phyloP scores from a whole-genome alignment of 768 basidiomycete genomes.

The Leucogyrophana mollusca region DNA sequence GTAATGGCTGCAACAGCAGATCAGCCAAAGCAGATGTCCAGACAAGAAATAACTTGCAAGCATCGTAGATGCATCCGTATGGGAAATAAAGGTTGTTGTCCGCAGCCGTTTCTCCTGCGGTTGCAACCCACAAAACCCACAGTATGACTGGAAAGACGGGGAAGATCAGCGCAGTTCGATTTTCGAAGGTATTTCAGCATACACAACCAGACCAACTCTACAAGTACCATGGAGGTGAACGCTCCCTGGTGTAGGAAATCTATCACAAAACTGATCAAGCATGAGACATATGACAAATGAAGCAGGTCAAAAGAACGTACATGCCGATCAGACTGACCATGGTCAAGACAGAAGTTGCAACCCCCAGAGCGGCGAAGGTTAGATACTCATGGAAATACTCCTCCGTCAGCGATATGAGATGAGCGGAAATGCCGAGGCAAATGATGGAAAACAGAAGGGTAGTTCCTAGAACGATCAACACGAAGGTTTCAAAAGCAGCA shows the following conservation, averaged over 20 bases:
- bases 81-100: slow-evolving; percentile 3
- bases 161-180: not conserved
- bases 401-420: slow-evolving; percentile 21
- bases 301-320: slow-evolving; percentile 6
- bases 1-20: slow-evolving; percentile 6
- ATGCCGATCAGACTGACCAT: slow-evolving; percentile 28
- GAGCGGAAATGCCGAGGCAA: slow-evolving; percentile 27
- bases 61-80: slow-evolving; percentile 7
- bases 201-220: slow-evolving; percentile 39
- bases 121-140: slow-evolving; percentile 39
- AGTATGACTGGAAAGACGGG: slow-evolving; percentile 27
- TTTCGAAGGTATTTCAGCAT: slow-evolving; percentile 10
- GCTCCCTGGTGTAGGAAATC: slow-evolving; percentile 35
- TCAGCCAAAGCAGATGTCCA: slow-evolving; percentile 1
- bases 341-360: slow-evolving; percentile 28
- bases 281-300: slow-evolving; percentile 4
- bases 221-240: slow-evolving; percentile 35
- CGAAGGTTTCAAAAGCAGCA: slow-evolving; percentile 1
- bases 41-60: slow-evolving; percentile 5
- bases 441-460: slow-evolving; percentile 27
- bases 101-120: slow-evolving; percentile 27
- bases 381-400: slow-evolving; percentile 8
- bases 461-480: slow-evolving; percentile 7
- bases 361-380: slow-evolving; percentile 24
- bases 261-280: slow-evolving; percentile 28